Percentiles rank a stretch among this genome's conserved stretches.
Conservation (phyloP, 148 eudicot species). For the Camellia lanceoleosa region DNA sequence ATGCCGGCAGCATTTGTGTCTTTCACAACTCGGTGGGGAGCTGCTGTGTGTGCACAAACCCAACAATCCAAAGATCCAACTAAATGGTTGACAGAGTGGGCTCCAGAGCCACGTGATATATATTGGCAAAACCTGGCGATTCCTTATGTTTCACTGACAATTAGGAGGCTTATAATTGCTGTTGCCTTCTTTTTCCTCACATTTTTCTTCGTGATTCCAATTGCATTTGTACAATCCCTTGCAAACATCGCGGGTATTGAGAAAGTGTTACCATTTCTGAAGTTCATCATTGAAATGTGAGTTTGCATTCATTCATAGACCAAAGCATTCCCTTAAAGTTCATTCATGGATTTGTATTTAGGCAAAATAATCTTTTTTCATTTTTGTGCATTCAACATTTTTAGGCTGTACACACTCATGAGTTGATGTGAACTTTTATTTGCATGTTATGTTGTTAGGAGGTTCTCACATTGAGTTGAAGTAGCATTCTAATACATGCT, state of each 20-base stretch:
- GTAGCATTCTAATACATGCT: background rate
- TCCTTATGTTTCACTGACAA: constrained; percentile 73
- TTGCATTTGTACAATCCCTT: constrained; percentile 79
- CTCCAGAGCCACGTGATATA: constrained; percentile 94
- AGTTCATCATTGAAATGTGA: constrained; percentile 60
- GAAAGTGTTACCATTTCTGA: constrained; percentile 59
- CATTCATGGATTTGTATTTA: background rate
- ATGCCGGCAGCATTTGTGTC: constrained; percentile 98
- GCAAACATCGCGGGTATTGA: constrained; percentile 85
- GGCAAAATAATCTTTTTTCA: background rate
- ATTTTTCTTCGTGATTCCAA: constrained; percentile 91
- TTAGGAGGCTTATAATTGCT: constrained; percentile 68
- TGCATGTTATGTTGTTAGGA: background rate
- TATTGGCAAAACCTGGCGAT: constrained; percentile 89
- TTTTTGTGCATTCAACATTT: background rate
- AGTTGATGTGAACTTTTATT: background rate
- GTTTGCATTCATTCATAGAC: constrained; percentile 21
- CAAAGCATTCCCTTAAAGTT: background rate
- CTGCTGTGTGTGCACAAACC: constrained; percentile 99
- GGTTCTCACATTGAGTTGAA: background rate
- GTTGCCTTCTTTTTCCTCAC: constrained; percentile 95
- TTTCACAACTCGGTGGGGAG: constrained; percentile 91
- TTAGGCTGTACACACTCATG: background rate
- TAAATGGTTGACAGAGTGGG: constrained; percentile 95
- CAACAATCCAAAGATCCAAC: constrained; percentile 96